Percentiles rank a stretch among this genome's conserved stretches.
phyloP scores from a whole-genome alignment of 352 stramenopile species.

The Globisporangium nodosum region DNA sequence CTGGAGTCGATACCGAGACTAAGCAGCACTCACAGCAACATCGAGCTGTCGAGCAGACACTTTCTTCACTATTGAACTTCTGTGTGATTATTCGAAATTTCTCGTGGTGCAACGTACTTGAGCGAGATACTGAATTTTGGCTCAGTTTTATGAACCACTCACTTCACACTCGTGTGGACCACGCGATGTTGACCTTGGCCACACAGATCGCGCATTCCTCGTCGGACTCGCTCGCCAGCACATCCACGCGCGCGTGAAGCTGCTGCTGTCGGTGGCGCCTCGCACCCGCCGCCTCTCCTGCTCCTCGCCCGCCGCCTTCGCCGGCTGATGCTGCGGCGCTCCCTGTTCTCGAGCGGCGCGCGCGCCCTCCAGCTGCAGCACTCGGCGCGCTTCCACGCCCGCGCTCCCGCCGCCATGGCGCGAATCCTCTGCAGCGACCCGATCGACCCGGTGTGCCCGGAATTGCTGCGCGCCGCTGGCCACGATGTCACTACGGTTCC shows the following conservation, averaged over 20 bases:
- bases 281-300: too few species aligned
- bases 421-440: constrained; percentile 87
- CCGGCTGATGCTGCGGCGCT: constrained; percentile 44
- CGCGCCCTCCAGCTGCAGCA: constrained; percentile 26
- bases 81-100: too few species aligned
- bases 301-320: not conserved
- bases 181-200: too few species aligned
- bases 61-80: too few species aligned
- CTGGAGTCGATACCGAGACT: not conserved
- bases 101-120: too few species aligned
- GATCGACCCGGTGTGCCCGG: constrained; percentile 76
- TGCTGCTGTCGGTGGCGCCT: too few species aligned
- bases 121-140: too few species aligned
- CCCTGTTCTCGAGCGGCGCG: constrained; percentile 25
- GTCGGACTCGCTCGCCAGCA: too few species aligned
- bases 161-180: too few species aligned
- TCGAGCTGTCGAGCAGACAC: not conserved
- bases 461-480: constrained; percentile 73
- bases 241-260: too few species aligned
- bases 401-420: constrained; percentile 46
- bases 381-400: constrained; percentile 26
- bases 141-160: too few species aligned
- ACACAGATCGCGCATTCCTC: too few species aligned
- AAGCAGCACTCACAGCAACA: not conserved
- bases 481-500: constrained; percentile 73